These are phyloP conservation scores for Auriscalpium microsporum DNA, from an alignment of 768 basidiomycete genomes.

Conservation along the genomic window DNA sequence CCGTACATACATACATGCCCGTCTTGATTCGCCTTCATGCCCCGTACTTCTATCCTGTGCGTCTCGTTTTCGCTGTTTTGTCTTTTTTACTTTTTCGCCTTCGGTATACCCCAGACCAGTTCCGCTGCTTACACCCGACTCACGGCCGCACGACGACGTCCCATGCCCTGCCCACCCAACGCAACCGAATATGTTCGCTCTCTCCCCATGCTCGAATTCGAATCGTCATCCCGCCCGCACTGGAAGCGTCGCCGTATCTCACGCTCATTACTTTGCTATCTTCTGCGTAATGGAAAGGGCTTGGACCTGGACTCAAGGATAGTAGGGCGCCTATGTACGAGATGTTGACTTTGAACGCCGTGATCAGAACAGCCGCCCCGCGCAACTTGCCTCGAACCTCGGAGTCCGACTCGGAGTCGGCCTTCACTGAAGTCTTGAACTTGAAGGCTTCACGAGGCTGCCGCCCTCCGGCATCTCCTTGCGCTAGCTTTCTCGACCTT, in stretches of 20 bases:
- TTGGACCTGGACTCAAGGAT: not conserved
- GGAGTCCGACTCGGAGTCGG: too few species aligned
- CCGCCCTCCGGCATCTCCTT: too few species aligned
- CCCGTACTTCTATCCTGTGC: not conserved
- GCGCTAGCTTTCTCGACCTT: too few species aligned
- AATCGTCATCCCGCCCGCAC: not conserved
- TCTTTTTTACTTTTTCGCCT: conserved; percentile 11
- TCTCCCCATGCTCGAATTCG: not conserved
- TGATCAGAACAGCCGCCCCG: too few species aligned
- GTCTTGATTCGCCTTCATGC: not conserved
- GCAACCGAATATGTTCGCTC: not conserved
- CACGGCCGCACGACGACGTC: conserved; percentile 10
- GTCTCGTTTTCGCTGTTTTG: not conserved
- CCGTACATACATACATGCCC: not conserved
- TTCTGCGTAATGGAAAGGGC: not conserved
- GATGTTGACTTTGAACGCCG: too few species aligned
- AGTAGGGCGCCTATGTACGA: too few species aligned
- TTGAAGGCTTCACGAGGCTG: too few species aligned
- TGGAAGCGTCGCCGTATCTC: not conserved
- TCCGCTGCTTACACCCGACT: conserved; percentile 14
- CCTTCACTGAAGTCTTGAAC: too few species aligned
- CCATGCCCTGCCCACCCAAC: not conserved
- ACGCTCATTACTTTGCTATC: not conserved
- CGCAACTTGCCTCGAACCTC: too few species aligned
- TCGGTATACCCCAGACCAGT: conserved; percentile 19